phyloP scores from a whole-genome alignment of 768 basidiomycete genomes.

The Mycena sanguinolenta region DNA sequence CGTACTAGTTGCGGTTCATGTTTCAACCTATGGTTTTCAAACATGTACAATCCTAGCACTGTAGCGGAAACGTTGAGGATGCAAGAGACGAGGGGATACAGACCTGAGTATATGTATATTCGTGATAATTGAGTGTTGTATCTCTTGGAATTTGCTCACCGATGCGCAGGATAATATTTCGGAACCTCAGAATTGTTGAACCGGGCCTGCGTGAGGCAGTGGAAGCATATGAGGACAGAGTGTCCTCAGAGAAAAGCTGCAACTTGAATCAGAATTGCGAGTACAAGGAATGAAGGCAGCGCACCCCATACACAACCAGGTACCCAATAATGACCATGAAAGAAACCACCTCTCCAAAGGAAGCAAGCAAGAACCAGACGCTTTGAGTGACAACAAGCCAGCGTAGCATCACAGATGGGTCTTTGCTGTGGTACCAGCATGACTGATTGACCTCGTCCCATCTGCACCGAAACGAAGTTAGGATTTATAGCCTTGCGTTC shows the following conservation, averaged over 20 bases:
- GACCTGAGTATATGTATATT: background rate
- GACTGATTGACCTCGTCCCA: too few species aligned
- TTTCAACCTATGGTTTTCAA: too few species aligned
- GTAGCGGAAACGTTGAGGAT: slow-evolving; percentile 15
- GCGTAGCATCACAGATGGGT: slow-evolving; percentile 25
- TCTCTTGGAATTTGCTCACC: background rate
- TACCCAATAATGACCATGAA: background rate
- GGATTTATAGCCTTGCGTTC: too few species aligned
- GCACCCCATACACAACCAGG: slow-evolving; percentile 3
- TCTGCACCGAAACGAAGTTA: too few species aligned
- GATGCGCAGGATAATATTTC: slow-evolving; percentile 4
- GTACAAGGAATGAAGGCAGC: too few species aligned
- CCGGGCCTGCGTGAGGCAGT: too few species aligned
- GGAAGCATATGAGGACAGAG: background rate
- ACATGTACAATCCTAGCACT: too few species aligned
- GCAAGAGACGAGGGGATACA: slow-evolving; percentile 9
- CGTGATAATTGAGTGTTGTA: background rate
- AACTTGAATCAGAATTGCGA: too few species aligned
- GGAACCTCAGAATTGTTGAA: background rate
- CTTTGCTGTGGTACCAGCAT: background rate
- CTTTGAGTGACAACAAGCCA: slow-evolving; percentile 44
- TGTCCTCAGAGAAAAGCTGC: background rate
- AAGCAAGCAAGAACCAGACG: background rate
- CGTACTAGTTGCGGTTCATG: too few species aligned
- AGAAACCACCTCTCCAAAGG: background rate